Evolutionary conservation across 805 yeast genomes (phyloP).

Genomic region (Kazachstania taianensis): DNA sequence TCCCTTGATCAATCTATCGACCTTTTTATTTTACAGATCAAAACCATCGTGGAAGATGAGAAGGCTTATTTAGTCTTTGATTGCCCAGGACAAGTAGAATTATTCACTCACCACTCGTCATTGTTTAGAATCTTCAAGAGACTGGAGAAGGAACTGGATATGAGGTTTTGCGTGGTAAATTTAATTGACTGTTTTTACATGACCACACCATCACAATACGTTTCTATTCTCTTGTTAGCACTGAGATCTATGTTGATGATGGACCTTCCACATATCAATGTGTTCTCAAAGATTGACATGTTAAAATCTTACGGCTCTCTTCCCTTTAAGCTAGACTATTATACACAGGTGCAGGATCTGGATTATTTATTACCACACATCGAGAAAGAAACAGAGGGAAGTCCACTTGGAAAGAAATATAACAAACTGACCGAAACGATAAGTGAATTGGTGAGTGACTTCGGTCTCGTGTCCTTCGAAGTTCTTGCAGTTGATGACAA

Average conservation of each 20-base stretch:
- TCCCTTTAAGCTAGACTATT: constrained; percentile 75
- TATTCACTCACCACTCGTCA: constrained; percentile 82
- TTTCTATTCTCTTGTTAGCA: constrained; percentile 70
- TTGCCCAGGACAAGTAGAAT: constrained; percentile 94
- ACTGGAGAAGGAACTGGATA: constrained; percentile 52
- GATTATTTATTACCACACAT: constrained; percentile 55
- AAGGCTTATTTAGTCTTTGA: constrained; percentile 67
- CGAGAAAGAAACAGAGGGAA: constrained; percentile 57
- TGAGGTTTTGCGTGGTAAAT: constrained; percentile 76
- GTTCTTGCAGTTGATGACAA: constrained; percentile 89
- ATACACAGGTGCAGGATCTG: constrained; percentile 87
- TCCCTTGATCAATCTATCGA: constrained; percentile 46
- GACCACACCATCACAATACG: constrained; percentile 80
- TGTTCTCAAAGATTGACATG: constrained; percentile 82
- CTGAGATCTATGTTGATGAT: constrained; percentile 87
- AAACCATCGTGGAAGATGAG: constrained; percentile 44
- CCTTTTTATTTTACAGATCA: constrained; percentile 46
- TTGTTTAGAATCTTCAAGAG: constrained; percentile 55
- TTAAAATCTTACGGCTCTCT: constrained; percentile 66
- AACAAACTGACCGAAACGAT: constrained; percentile 64
- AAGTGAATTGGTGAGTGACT: constrained; percentile 78
- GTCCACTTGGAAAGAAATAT: constrained; percentile 49
- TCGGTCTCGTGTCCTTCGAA: constrained; percentile 76
- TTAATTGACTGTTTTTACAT: constrained; percentile 74
- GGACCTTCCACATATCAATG: constrained; percentile 88